Percentiles rank a stretch among this genome's conserved stretches.
These are phyloP conservation scores for Picocystis salinarum DNA, from an alignment of 139 green algal genomes.

Conservation along the genomic window DNA sequence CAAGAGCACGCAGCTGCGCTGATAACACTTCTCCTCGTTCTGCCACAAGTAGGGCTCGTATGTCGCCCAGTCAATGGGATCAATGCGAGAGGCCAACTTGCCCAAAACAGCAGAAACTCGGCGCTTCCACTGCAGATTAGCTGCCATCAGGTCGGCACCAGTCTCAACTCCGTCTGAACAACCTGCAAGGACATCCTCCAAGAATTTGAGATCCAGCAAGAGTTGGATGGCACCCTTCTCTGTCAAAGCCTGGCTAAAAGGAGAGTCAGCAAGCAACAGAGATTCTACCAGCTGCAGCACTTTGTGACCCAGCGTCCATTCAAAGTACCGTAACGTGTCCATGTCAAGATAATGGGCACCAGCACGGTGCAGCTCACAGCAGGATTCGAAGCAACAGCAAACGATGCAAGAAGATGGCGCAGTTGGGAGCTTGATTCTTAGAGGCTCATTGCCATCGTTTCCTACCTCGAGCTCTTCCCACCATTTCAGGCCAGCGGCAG, in stretches of 20 bases:
- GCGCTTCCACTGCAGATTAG: constrained; percentile 6
- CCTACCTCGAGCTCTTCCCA: too few relatives aligned
- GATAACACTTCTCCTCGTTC: constrained; percentile 42
- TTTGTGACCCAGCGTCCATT: constrained; percentile 43
- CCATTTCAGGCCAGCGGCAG: too few relatives aligned
- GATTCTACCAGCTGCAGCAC: constrained; percentile 9
- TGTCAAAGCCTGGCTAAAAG: constrained; percentile 14
- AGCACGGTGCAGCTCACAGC: constrained; percentile 34
- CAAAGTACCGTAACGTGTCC: constrained; percentile 40
- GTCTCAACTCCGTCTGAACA: constrained; percentile 9
- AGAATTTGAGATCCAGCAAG: constrained; percentile 63
- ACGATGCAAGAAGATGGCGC: too few relatives aligned
- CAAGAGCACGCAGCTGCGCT: constrained; percentile 42
- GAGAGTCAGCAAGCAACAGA: background rate
- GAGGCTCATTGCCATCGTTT: too few relatives aligned
- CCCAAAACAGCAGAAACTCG: background rate
- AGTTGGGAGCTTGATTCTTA: too few relatives aligned
- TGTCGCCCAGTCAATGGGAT: constrained; percentile 96
- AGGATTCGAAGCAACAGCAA: constrained; percentile 24
- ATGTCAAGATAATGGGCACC: constrained; percentile 32
- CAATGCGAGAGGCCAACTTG: constrained; percentile 25
- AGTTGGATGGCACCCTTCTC: constrained; percentile 83
- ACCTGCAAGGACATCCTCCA: constrained; percentile 43
- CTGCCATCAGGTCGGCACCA: constrained; percentile 6
- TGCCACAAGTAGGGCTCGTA: constrained; percentile 81